Evolutionary conservation across 805 yeast genomes (phyloP), one percentile per base, ranked within the genome.

Genomic region (Priceomyces castillae): DNA sequence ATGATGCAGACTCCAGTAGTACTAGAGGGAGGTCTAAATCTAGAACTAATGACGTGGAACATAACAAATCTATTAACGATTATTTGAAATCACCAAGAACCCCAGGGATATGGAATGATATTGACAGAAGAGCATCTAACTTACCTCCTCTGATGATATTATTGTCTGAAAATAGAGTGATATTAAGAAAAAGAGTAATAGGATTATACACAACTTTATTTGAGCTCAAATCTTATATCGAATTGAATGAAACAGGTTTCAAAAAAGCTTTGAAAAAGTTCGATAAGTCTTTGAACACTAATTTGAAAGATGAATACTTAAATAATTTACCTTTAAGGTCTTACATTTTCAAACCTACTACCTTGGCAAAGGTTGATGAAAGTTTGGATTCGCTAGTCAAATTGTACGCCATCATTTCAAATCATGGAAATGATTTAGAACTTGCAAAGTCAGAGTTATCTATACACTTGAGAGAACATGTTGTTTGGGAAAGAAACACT

Each of bases 401-500:
- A 54, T 52, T 63, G 39, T 61, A 65, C 62, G 61, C 76, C 55
- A 49, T 73, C 64, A 45, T 68, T 52, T 56, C 69, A 50, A 59
- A 64, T 51, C 69, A 75, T 35, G 58, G 61, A n/a, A 60, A 64
- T 17, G 69, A 65, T 46, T 51, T 75, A 12, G 77, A 71, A 22
- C 54, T 65, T 7, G 80, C 81, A 26, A 75, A 67, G 50, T 61
- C 73, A 3, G 86, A 81, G 54, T 64, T 83, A 48, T 78, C 80
- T 43, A 73, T 82, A 2, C 80, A 75, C 48, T 64, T 77, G 44
- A 65, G 80, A 51, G 81, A 77, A 48, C 80, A 75, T 48, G 76
- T 76, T 38, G 79, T 77, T 2, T 77, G 78, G 76, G 80, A 77
- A 54, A 62, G 81, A 56, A 73, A 76, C 47, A 76, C 80, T 0